These are phyloP conservation scores for Deuterostichococcus epilithicus DNA, from an alignment of 139 green algal genomes.

Conservation along the genomic window DNA sequence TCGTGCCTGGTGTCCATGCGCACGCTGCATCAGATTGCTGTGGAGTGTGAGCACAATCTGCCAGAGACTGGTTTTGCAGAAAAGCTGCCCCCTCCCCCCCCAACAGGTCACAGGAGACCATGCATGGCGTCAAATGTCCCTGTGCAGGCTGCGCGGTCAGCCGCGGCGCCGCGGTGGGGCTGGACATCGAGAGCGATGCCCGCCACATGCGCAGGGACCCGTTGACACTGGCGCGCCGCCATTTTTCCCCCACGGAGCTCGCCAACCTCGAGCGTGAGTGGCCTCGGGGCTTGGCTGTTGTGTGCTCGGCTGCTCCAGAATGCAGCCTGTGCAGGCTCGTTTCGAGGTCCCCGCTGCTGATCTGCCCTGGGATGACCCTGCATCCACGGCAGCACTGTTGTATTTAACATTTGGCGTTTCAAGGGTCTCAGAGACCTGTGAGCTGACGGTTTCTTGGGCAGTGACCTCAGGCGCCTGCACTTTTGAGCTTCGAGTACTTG, in stretches of 20 bases:
- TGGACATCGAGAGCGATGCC: conserved; percentile 55
- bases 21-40: too few relatives aligned
- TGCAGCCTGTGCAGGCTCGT: too few relatives aligned
- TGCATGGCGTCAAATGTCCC: too few relatives aligned
- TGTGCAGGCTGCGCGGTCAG: conserved; percentile 33
- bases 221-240: conserved; percentile 46
- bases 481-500: too few relatives aligned
- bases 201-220: conserved; percentile 30
- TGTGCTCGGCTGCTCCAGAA: too few relatives aligned
- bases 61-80: neutral
- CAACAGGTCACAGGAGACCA: too few relatives aligned
- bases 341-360: too few relatives aligned
- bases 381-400: neutral
- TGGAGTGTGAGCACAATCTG: too few relatives aligned
- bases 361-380: neutral
- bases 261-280: conserved; percentile 35
- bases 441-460: neutral
- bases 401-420: neutral
- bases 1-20: too few relatives aligned
- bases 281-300: neutral
- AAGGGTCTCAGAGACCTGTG: neutral
- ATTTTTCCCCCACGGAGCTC: conserved; percentile 44
- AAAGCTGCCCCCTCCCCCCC: too few relatives aligned
- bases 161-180: conserved; percentile 37
- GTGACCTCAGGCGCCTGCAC: too few relatives aligned